These are phyloP conservation scores for Curvularia verruculosa DNA, from an alignment of 2,329 filamentous ascomycete genomes.

Conservation along the genomic window DNA sequence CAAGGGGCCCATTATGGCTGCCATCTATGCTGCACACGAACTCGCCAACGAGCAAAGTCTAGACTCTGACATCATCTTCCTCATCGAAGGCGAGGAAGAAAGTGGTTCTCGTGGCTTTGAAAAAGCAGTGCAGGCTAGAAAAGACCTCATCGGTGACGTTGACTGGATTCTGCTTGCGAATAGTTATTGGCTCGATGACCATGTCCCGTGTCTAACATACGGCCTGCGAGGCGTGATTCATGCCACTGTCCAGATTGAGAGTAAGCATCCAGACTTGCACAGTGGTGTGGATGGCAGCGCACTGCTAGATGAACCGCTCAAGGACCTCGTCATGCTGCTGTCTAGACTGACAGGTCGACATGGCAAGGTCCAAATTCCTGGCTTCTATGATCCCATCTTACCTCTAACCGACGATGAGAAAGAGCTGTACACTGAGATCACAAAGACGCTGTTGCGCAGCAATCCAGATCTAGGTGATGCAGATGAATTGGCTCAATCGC, in stretches of 20 bases:
- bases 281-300: slow-evolving; percentile 96
- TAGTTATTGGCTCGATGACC: slow-evolving; percentile 98
- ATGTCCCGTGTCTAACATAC: slow-evolving; percentile 93
- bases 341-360: slow-evolving; percentile 80
- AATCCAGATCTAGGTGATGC: slow-evolving; percentile 69
- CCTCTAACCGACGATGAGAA: slow-evolving; percentile 77
- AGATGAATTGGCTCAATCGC: slow-evolving; percentile 75
- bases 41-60: slow-evolving; percentile 82
- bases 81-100: slow-evolving; percentile 97
- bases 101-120: slow-evolving; percentile 91
- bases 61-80: slow-evolving; percentile 86
- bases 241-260: slow-evolving; percentile 86
- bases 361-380: slow-evolving; percentile 82
- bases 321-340: slow-evolving; percentile 84
- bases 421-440: slow-evolving; percentile 82
- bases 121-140: slow-evolving; percentile 78
- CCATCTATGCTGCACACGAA: slow-evolving; percentile 90
- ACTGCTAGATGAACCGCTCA: slow-evolving; percentile 87
- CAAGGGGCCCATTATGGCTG: slow-evolving; percentile 93
- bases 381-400: slow-evolving; percentile 85
- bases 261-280: slow-evolving; percentile 85
- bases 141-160: slow-evolving; percentile 82
- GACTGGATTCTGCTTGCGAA: slow-evolving; percentile 96
- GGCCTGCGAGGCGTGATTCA: slow-evolving; percentile 92
- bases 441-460: slow-evolving; percentile 73